A percentile compares a stretch with the other conserved stretches of the same genome.
Evolutionary conservation across 2,329 filamentous ascomycete genomes (phyloP).

Genomic region (Alternaria angustiovoidea): DNA sequence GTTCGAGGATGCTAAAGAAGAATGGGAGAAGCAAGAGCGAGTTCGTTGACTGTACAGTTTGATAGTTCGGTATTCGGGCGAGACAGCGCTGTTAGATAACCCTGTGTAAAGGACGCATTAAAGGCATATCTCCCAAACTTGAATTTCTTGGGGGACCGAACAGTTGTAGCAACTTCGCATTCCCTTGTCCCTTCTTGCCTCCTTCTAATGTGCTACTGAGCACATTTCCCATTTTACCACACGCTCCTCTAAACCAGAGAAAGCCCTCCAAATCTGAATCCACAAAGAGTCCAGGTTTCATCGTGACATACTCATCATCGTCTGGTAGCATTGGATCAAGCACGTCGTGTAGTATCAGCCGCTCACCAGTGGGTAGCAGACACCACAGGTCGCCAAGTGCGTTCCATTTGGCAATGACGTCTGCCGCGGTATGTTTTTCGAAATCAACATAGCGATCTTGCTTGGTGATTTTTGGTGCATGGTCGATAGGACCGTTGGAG

Average conservation of each 20-base stretch:
- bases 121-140: neutral
- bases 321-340: neutral
- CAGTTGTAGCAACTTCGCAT: slow-evolving; percentile 8
- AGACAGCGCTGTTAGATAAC: neutral
- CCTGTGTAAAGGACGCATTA: neutral
- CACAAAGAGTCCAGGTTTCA: slow-evolving; percentile 15
- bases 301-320: too few relatives aligned
- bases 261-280: neutral
- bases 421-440: slow-evolving; percentile 60
- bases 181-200: slow-evolving; percentile 7
- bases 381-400: slow-evolving; percentile 75
- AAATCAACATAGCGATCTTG: slow-evolving; percentile 71
- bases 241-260: slow-evolving; percentile 4
- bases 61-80: neutral
- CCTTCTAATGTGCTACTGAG: slow-evolving; percentile 12
- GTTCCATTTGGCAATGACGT: slow-evolving; percentile 64
- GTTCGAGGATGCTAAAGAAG: slow-evolving; percentile 5
- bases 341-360: slow-evolving; percentile 38
- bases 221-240: neutral
- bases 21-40: neutral
- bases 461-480: slow-evolving; percentile 78
- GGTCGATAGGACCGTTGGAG: slow-evolving; percentile 40
- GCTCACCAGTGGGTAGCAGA: slow-evolving; percentile 35
- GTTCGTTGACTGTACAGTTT: neutral
- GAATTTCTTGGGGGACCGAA: neutral